These are phyloP conservation scores for Blastobotrys aristatus DNA, from an alignment of 1,139 yeast species.

Conservation along the genomic window DNA sequence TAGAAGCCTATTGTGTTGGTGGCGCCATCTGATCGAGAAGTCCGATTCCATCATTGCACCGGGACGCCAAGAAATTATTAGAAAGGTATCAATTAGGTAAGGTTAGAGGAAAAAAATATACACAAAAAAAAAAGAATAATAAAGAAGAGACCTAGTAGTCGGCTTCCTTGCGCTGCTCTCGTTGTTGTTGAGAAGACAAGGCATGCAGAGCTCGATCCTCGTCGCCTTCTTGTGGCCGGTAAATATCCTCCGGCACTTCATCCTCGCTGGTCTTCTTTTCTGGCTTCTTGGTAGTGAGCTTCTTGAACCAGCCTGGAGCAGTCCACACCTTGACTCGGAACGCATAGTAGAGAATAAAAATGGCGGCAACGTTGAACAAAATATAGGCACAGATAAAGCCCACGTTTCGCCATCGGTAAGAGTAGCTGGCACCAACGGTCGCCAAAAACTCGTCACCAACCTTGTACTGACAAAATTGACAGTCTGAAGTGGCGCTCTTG, in stretches of 20 bases:
- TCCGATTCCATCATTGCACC: no score
- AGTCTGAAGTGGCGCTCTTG: slow-evolving; percentile 39
- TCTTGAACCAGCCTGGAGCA: slow-evolving; percentile 16
- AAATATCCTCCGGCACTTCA: slow-evolving; percentile 17
- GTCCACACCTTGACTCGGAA: slow-evolving; percentile 33
- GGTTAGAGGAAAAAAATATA: no score
- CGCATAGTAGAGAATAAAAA: slow-evolving; percentile 42
- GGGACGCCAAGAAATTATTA: no score
- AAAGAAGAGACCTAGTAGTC: no score
- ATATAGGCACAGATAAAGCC: slow-evolving; percentile 57
- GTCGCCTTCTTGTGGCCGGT: slow-evolving; percentile 20
- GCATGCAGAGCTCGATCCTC: slow-evolving; percentile 14
- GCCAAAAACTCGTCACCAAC: slow-evolving; percentile 42
- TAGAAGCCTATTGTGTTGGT: no score
- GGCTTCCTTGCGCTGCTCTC: background rate
- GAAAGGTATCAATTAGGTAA: no score
- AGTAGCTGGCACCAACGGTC: slow-evolving; percentile 39
- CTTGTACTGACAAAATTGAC: slow-evolving; percentile 46
- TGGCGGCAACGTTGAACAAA: slow-evolving; percentile 47
- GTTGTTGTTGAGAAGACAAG: background rate
- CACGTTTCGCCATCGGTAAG: slow-evolving; percentile 58
- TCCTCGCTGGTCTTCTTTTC: slow-evolving; percentile 13
- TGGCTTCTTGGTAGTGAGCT: slow-evolving; percentile 7
- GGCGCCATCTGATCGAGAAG: no score
- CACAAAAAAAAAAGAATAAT: no score